Conservation (phyloP, 257 asterid genomes). For the Rhazya stricta region DNA sequence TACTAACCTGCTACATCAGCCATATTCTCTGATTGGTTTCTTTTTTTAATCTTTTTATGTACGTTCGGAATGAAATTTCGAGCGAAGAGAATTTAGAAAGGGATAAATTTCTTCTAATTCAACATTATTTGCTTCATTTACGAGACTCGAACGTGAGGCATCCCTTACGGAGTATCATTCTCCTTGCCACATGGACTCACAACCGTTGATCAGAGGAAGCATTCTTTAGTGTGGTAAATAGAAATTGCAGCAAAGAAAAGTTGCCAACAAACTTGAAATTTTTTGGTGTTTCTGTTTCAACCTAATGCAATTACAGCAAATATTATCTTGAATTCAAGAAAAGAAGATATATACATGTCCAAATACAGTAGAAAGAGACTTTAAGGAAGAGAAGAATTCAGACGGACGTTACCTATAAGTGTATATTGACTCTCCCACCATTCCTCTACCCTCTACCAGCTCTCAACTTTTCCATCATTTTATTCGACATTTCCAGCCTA, state of each 20-base stretch:
- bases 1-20: not conserved
- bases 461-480: slow-evolving; percentile 7
- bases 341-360: not conserved
- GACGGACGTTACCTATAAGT: slow-evolving; percentile 17
- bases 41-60: too few species aligned
- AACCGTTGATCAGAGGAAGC: too few species aligned
- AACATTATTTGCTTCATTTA: too few species aligned
- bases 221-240: too few species aligned
- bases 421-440: slow-evolving; percentile 3
- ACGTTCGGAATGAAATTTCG: too few species aligned
- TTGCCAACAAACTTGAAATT: slow-evolving; percentile 1
- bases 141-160: too few species aligned
- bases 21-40: not conserved
- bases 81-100: too few species aligned
- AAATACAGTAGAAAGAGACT: slow-evolving; percentile 6
- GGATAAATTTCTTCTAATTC: not conserved
- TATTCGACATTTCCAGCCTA: too few species aligned
- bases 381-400: slow-evolving; percentile 14
- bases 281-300: not conserved
- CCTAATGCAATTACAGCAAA: not conserved
- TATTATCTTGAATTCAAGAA: not conserved
- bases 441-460: not conserved
- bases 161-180: too few species aligned
- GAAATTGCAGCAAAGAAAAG: not conserved
- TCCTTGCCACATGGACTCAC: too few species aligned